These are phyloP conservation scores for Chaetomium olivaceum DNA, from an alignment of 2,329 filamentous ascomycete genomes.

Conservation along the genomic window DNA sequence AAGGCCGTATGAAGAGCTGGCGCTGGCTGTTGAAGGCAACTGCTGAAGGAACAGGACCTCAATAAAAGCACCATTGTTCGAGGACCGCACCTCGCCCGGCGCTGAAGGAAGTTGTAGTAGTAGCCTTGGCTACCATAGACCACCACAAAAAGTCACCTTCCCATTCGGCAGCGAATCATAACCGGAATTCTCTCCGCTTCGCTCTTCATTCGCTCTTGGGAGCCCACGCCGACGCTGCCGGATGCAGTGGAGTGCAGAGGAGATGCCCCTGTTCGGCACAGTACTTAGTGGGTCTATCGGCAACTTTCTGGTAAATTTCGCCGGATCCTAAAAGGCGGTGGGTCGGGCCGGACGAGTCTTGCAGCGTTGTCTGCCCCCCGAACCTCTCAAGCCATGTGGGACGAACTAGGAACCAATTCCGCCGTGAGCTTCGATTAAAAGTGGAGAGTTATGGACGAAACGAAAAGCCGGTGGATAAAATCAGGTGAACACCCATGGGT, in stretches of 20 bases:
- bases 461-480: not conserved
- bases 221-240: not conserved
- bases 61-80: conserved; percentile 13
- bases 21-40: not conserved
- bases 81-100: not conserved
- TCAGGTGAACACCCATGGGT: not conserved
- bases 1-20: not conserved
- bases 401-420: not conserved
- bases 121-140: conserved; percentile 15
- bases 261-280: not conserved
- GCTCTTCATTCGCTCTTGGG: conserved; percentile 5
- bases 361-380: not conserved
- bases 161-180: conserved; percentile 25
- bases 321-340: conserved; percentile 10
- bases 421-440: not conserved
- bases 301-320: not conserved
- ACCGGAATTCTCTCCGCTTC: conserved; percentile 24
- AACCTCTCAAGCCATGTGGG: not conserved
- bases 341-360: not conserved
- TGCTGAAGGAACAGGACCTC: not conserved
- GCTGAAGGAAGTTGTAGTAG: not conserved
- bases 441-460: not conserved
- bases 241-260: not conserved
- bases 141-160: not conserved
- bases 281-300: not conserved